A percentile compares a stretch with the other conserved stretches of the same genome.
Evolutionary conservation across 1,284 basidiomycete genomes (phyloP).

Genomic region (Cutaneotrichosporon sp.): DNA sequence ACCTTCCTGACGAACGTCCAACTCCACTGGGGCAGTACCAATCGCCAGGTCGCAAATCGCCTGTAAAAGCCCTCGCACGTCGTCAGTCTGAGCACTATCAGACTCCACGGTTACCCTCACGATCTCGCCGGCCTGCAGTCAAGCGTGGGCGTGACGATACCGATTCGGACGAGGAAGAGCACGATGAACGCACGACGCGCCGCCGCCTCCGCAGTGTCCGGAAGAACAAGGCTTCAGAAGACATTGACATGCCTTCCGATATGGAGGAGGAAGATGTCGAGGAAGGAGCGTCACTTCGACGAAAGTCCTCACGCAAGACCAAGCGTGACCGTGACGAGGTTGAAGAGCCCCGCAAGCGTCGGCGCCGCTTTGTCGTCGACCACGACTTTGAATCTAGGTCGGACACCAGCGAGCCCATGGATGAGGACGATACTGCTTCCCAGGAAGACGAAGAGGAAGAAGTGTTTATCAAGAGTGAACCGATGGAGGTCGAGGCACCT

Average conservation of each 20-base stretch:
- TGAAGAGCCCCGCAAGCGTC: conserved; percentile 12
- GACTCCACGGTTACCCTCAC: not conserved
- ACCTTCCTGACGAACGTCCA: not conserved
- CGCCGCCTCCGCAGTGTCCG: not conserved
- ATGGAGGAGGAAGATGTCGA: conserved; percentile 7
- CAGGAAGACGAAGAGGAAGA: conserved; percentile 3
- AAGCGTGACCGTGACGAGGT: conserved; percentile 10
- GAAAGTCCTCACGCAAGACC: not conserved
- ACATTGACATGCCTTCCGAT: not conserved
- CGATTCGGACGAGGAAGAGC: conserved; percentile 7
- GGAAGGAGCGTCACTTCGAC: not conserved
- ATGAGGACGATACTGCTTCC: conserved; percentile 4
- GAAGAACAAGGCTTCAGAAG: not conserved
- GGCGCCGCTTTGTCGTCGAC: not conserved
- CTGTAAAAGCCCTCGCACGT: not conserved
- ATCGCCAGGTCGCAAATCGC: conserved; percentile 1
- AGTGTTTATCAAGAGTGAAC: not conserved
- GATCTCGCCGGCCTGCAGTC: not conserved
- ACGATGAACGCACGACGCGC: conserved; percentile 4
- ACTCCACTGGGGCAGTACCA: not conserved
- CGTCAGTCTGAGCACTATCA: not conserved
- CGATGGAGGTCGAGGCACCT: conserved; percentile 1
- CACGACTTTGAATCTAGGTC: not conserved
- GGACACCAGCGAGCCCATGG: conserved; percentile 5
- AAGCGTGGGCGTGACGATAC: conserved; percentile 12